phyloP scores from a whole-genome alignment of 352 stramenopile genomes.

The Halophytophthora polymorphica region DNA sequence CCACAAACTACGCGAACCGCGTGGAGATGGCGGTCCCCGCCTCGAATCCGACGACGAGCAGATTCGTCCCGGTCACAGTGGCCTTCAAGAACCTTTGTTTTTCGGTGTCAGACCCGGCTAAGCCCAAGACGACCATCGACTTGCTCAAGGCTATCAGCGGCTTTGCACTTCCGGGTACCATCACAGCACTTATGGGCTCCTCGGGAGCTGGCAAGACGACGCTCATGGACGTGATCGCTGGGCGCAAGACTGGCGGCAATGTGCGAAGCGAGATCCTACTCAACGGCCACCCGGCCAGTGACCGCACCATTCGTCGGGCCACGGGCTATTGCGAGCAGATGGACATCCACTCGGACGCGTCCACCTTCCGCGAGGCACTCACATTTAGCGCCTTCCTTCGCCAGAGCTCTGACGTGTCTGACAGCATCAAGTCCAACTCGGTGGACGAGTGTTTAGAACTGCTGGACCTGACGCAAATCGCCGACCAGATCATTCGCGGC shows the following conservation, averaged over 20 bases:
- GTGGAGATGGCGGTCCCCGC: no score
- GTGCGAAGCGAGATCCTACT: constrained; percentile 80
- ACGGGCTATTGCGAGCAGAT: no score
- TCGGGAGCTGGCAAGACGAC: constrained; percentile 19
- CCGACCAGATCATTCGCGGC: constrained; percentile 41
- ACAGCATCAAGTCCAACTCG: constrained; percentile 29
- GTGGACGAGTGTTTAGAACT: constrained; percentile 41
- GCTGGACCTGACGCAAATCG: constrained; percentile 32
- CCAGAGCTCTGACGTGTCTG: constrained; percentile 21
- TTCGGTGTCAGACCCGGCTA: constrained; percentile 30
- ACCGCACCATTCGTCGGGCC: constrained; percentile 36
- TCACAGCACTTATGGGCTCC: constrained; percentile 24
- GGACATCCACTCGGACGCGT: no score
- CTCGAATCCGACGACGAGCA: no score
- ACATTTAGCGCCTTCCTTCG: constrained; percentile 85
- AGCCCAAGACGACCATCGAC: constrained; percentile 31
- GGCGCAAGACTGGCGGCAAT: constrained; percentile 84
- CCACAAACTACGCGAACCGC: not conserved
- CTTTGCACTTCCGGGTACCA: constrained; percentile 15
- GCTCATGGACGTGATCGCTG: constrained; percentile 26
- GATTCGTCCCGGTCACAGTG: constrained; percentile 37
- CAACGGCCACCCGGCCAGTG: constrained; percentile 78
- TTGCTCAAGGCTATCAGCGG: constrained; percentile 52
- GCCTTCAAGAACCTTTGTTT: constrained; percentile 50
- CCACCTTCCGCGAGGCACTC: constrained; percentile 63